phyloP scores from a whole-genome alignment of 495 filamentous ascomycete genomes.

The Chlorociboria aeruginascens region DNA sequence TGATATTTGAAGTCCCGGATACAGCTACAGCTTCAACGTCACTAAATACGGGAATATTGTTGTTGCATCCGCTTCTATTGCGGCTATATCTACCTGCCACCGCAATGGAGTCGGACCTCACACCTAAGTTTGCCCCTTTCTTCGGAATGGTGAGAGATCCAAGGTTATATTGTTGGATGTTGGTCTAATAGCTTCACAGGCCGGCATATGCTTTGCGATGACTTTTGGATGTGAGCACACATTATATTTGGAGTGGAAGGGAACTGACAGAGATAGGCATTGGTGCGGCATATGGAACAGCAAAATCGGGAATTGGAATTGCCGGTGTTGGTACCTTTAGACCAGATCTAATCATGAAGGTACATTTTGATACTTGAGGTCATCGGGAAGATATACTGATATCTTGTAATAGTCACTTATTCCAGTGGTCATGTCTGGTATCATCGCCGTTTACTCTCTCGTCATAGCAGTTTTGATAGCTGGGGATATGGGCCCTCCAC shows the following conservation, averaged over 20 bases:
- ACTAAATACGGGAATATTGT: background rate
- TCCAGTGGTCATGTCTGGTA: conserved; percentile 98
- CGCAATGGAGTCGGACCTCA: conserved; percentile 23
- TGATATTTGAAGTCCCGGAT: no score
- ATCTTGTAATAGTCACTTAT: conserved; percentile 57
- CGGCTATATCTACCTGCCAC: conserved; percentile 5
- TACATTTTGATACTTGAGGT: conserved; percentile 21
- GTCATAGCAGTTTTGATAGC: conserved; percentile 94
- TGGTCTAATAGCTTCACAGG: conserved; percentile 41
- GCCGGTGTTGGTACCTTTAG: conserved; percentile 86
- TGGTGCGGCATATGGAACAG: conserved; percentile 94
- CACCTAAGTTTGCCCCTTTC: conserved; percentile 92
- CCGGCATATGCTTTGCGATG: conserved; percentile 84
- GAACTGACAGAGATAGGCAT: conserved; percentile 41
- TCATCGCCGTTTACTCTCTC: conserved; percentile 95
- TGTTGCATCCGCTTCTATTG: background rate
- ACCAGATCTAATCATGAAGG: conserved; percentile 98
- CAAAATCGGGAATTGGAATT: conserved; percentile 94
- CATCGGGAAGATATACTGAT: conserved; percentile 11
- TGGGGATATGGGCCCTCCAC: conserved; percentile 61
- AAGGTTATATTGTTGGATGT: conserved; percentile 1
- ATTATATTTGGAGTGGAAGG: conserved; percentile 9
- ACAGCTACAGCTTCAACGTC: background rate
- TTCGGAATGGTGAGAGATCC: conserved; percentile 75
- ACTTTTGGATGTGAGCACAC: conserved; percentile 74